These are phyloP conservation scores for Pichia inconspicua DNA, from an alignment of 1,139 yeast genomes.

Conservation along the genomic window DNA sequence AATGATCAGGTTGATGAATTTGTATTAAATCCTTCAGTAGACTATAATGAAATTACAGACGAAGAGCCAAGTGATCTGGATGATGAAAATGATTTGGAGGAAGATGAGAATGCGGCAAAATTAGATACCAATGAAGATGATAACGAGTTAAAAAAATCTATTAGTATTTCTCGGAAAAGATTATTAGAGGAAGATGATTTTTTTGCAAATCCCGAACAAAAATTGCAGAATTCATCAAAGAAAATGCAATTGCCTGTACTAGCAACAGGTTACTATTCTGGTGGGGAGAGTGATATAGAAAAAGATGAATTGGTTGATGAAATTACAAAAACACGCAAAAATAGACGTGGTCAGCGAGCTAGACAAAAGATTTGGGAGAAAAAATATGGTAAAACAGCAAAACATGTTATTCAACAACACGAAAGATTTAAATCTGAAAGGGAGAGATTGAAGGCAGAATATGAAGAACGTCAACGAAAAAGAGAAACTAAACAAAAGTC, in stretches of 20 bases:
- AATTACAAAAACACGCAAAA: slow-evolving; percentile 53
- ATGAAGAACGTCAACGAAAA: slow-evolving; percentile 64
- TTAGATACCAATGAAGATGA: slow-evolving; percentile 1
- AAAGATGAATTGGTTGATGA: slow-evolving; percentile 51
- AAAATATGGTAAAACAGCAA: slow-evolving; percentile 80
- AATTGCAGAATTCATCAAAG: slow-evolving; percentile 17
- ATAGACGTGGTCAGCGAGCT: slow-evolving; percentile 94
- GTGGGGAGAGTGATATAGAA: slow-evolving; percentile 54
- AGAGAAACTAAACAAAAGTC: slow-evolving; percentile 45
- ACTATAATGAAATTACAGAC: slow-evolving; percentile 57
- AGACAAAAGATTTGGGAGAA: slow-evolving; percentile 94
- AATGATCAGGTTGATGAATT: slow-evolving; percentile 18
- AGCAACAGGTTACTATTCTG: slow-evolving; percentile 73
- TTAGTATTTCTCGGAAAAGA: slow-evolving; percentile 18
- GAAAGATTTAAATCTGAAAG: slow-evolving; percentile 47
- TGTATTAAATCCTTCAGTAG: slow-evolving; percentile 34
- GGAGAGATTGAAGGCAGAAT: slow-evolving; percentile 54
- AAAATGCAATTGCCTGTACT: slow-evolving; percentile 54
- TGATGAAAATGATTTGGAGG: slow-evolving; percentile 22
- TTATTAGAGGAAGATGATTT: slow-evolving; percentile 32
- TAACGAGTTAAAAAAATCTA: slow-evolving; percentile 8
- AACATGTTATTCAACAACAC: slow-evolving; percentile 63
- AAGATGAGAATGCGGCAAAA: slow-evolving; percentile 14
- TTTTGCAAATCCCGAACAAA: slow-evolving; percentile 28
- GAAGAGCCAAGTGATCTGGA: slow-evolving; percentile 33